phyloP scores from a whole-genome alignment of 139 green algal species.

The Marvania coccoides region DNA sequence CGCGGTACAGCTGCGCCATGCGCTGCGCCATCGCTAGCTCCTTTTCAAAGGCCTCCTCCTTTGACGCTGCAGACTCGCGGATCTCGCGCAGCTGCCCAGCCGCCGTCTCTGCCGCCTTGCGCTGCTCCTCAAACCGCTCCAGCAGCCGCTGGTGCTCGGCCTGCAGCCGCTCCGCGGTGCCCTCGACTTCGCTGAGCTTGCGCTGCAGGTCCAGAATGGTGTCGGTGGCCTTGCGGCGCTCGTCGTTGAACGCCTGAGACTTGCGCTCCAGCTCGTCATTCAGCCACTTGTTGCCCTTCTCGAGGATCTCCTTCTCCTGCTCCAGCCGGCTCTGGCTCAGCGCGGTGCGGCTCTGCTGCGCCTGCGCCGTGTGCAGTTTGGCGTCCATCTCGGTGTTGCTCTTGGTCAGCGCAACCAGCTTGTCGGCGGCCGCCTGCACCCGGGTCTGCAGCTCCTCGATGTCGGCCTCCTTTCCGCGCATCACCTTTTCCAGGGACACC shows the following conservation, averaged over 20 bases:
- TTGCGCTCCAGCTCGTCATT: conserved; percentile 34
- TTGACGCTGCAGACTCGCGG: conserved; percentile 14
- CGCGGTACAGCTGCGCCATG: conserved; percentile 36
- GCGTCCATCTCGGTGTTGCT: conserved; percentile 23
- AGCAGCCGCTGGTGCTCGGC: conserved; percentile 8
- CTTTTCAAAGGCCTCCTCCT: conserved; percentile 24
- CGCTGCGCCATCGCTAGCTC: conserved; percentile 37
- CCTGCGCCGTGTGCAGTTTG: conserved; percentile 23
- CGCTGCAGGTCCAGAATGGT: conserved; percentile 32
- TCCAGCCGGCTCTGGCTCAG: conserved; percentile 19
- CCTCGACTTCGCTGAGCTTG: conserved; percentile 18
- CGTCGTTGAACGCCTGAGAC: conserved; percentile 14
- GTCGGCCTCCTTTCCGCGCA: conserved; percentile 23
- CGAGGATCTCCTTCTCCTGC: conserved; percentile 44
- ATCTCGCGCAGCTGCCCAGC: conserved; percentile 12
- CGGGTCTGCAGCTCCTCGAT: conserved; percentile 26
- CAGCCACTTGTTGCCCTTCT: conserved; percentile 40
- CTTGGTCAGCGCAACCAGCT: conserved; percentile 23
- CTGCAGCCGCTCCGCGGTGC: conserved; percentile 9
- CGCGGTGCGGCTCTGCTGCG: conserved; percentile 6
- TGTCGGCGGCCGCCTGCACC: conserved; percentile 20
- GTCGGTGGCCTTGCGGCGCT: conserved; percentile 25
- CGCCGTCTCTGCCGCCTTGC: conserved; percentile 16
- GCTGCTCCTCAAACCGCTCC: conserved; percentile 8
- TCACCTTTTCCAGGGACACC: conserved; percentile 25